phyloP scores from a whole-genome alignment of 2,329 filamentous ascomycete genomes.

The Neofusicoccum umdonicola region DNA sequence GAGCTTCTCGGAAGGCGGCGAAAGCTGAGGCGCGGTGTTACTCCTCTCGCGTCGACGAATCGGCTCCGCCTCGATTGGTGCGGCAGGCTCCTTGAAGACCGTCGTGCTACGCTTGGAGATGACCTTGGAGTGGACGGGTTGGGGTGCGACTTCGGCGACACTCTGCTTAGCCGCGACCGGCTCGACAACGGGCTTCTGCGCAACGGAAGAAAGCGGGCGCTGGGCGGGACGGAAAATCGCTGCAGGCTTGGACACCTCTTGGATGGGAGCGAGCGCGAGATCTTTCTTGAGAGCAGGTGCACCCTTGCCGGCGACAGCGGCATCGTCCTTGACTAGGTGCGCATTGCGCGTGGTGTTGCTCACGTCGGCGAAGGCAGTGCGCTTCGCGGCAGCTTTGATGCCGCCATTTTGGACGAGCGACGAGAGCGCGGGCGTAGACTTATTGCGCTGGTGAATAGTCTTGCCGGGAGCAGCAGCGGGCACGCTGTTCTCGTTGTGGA shows the following conservation, averaged over 20 bases:
- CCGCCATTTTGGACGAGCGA: constrained; percentile 53
- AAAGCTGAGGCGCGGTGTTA: constrained; percentile 14
- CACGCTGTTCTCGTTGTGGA: constrained; percentile 68
- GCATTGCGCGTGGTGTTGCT: constrained; percentile 61
- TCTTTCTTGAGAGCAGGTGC: constrained; percentile 23
- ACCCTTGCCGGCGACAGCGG: constrained; percentile 49
- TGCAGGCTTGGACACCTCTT: constrained; percentile 5
- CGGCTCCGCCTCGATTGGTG: neutral
- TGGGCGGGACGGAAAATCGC: constrained; percentile 14
- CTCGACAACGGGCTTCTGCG: constrained; percentile 7
- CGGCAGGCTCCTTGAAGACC: constrained; percentile 53
- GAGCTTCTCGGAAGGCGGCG: constrained; percentile 7
- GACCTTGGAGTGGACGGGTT: neutral
- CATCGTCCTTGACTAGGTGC: constrained; percentile 55
- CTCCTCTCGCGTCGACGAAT: constrained; percentile 10
- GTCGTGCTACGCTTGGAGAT: constrained; percentile 33
- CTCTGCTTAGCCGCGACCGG: neutral
- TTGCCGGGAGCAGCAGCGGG: constrained; percentile 42
- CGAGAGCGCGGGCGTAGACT: constrained; percentile 68
- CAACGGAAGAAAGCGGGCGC: neutral
- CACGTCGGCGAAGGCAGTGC: constrained; percentile 77
- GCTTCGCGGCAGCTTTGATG: constrained; percentile 67
- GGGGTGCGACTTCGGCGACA: neutral
- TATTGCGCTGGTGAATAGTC: constrained; percentile 73
- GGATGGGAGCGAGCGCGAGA: constrained; percentile 2